phyloP scores from a whole-genome alignment of 2,329 filamentous ascomycete species.

The Fusarium paranaense region DNA sequence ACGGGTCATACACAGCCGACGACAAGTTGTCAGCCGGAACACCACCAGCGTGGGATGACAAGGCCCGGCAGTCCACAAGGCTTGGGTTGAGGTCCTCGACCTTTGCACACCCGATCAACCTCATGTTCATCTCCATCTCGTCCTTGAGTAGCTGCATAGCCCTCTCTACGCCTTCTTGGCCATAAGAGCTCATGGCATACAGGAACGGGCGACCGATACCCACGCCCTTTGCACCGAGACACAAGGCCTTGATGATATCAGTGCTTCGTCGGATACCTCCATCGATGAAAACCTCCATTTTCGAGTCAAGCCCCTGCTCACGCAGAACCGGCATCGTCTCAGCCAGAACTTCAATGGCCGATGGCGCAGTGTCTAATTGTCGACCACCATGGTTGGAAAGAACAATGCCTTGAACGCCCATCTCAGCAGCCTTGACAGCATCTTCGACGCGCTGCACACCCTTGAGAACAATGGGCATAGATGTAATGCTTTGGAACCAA shows the following conservation, averaged over 20 bases:
- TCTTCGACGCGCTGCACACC: constrained; percentile 96
- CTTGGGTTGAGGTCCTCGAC: not conserved
- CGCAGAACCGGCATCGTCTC: constrained; percentile 91
- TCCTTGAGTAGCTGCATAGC: not conserved
- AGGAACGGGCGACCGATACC: constrained; percentile 95
- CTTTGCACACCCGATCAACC: not conserved
- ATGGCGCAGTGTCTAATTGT: constrained; percentile 90
- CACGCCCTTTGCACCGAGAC: constrained; percentile 89
- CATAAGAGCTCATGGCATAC: constrained; percentile 95
- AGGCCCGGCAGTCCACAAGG: not conserved
- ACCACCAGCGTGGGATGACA: not conserved
- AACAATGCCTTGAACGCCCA: constrained; percentile 90
- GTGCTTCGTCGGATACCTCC: constrained; percentile 89
- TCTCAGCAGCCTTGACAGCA: constrained; percentile 83
- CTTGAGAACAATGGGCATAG: constrained; percentile 95
- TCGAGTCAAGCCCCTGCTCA: constrained; percentile 76
- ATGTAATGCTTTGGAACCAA: constrained; percentile 90
- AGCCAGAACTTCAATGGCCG: constrained; percentile 87
- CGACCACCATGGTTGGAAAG: constrained; percentile 98
- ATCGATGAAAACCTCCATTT: constrained; percentile 89
- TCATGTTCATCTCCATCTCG: not conserved
- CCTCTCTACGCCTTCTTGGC: not conserved
- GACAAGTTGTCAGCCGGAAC: not conserved
- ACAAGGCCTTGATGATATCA: constrained; percentile 94
- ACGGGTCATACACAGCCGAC: not conserved